Evolutionary conservation across 2,329 filamentous ascomycete species (phyloP), one percentile per base, ranked within the genome.

Genomic region (Aspergillus amoenus): DNA sequence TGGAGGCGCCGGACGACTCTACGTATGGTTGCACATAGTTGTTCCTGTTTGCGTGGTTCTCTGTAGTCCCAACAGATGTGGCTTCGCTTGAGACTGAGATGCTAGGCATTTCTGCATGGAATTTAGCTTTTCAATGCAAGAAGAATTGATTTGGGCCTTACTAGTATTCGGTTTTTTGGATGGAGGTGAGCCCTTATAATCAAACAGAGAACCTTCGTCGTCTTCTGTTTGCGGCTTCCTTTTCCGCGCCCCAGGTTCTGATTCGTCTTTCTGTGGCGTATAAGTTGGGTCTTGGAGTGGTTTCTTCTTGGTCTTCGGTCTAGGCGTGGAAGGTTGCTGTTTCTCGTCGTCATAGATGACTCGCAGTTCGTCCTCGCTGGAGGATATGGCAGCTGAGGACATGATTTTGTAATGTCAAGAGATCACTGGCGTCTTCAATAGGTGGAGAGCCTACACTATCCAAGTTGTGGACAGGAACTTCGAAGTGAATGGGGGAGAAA

Each of bases 281-380:
- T 52, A 61, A 24, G 34, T 51, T 37, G 55, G 34, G 27, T 59
- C 51, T 4, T 48, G n/a, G 15, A 15, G 13, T 0, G 41, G 47
- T 34, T 44, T 59, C 32, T 50, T 46, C 46, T 55, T 50, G 24
- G 21, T 7, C 32, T 47, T 45, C 12, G 21, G 15, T 30, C 7
- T n/a, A 37, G 52, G 12, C 12, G 11, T 18, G 30, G 40, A 15
- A 13, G 21, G 41, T 13, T 8, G 18, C 13, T 21, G n/a, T 6
- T 34, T 18, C 3, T 44, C 34, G 5, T 37, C 34, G 17, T 37
- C 27, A 4, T 24, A 12, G 7, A 17, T 24, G 34, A 41, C 13
- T 4, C 22, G 37, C 22, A 51, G 37, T n/a, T 45, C 46, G 40
- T 50, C 40, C 5, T 50, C 53, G 46, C 45, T 49, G 11, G 40